These are phyloP conservation scores for Nicotiana noctiflora DNA, from an alignment of 257 asterid species.

Conservation along the genomic window DNA sequence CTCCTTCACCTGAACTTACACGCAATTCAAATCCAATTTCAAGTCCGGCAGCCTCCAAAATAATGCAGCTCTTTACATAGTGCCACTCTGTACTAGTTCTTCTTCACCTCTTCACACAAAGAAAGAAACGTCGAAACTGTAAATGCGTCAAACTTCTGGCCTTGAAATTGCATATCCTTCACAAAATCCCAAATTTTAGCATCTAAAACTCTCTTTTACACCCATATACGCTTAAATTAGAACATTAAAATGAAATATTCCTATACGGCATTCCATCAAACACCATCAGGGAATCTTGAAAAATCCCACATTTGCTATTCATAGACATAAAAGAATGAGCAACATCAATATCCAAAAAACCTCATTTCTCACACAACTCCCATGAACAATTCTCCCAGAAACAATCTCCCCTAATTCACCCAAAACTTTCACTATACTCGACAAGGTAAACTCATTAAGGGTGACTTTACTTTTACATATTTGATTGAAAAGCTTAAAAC, in stretches of 20 bases:
- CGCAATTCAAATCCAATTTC: neutral
- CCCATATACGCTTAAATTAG: constrained; percentile 40
- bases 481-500: constrained; percentile 42
- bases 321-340: constrained; percentile 16
- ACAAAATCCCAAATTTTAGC: neutral
- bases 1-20: no score
- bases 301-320: constrained; percentile 35
- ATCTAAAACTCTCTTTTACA: constrained; percentile 6
- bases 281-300: constrained; percentile 36
- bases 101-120: constrained; percentile 18
- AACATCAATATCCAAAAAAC: constrained; percentile 41
- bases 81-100: neutral
- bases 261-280: constrained; percentile 57
- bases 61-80: constrained; percentile 49
- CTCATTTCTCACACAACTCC: constrained; percentile 35
- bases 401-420: constrained; percentile 37
- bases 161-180: constrained; percentile 37
- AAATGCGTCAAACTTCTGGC: constrained; percentile 40
- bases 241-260: constrained; percentile 52
- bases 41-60: constrained; percentile 30
- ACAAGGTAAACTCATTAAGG: no score
- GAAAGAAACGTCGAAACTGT: constrained; percentile 53
- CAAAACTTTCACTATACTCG: constrained; percentile 17
- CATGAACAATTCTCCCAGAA: constrained; percentile 42
- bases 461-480: neutral